Percentiles rank a stretch among this genome's conserved stretches.
Conservation (phyloP, 176 grass and related monocot species). For the Triticum urartu region DNA sequence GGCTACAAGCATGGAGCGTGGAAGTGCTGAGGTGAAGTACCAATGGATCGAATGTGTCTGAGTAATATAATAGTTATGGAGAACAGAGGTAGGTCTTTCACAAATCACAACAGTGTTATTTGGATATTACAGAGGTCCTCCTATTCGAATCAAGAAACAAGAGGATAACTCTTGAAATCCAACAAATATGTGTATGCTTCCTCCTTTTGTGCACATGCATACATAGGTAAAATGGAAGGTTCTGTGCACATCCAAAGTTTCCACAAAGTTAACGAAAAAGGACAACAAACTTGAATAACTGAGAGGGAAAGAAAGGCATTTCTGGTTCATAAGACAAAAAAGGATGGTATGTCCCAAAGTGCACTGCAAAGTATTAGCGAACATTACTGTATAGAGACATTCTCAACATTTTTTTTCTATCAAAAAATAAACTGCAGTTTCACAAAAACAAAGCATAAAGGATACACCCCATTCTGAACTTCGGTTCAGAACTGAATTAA, state of each 20-base stretch:
- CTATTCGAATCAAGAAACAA: slow-evolving; percentile 7
- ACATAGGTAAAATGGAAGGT: slow-evolving; percentile 9
- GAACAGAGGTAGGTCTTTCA: slow-evolving; percentile 1
- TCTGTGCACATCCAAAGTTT: background rate
- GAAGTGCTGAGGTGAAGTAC: slow-evolving; percentile 98
- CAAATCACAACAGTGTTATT: background rate
- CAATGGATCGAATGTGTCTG: slow-evolving; percentile 89
- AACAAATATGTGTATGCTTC: slow-evolving; percentile 7
- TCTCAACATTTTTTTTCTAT: background rate
- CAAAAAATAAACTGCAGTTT: slow-evolving; percentile 18
- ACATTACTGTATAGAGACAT: background rate
- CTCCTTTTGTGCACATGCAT: background rate
- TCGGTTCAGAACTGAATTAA: slow-evolving; percentile 90
- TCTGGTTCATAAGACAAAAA: slow-evolving; percentile 16
- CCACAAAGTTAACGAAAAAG: background rate
- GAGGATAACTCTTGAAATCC: background rate
- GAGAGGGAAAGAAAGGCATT: background rate
- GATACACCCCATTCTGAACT: slow-evolving; percentile 99
- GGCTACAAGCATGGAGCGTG: slow-evolving; percentile 78
- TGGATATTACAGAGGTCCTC: background rate
- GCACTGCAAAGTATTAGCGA: background rate
- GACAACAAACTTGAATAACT: background rate
- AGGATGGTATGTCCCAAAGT: background rate
- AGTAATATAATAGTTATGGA: slow-evolving; percentile 47
- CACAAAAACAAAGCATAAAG: slow-evolving; percentile 41